A percentile compares a stretch with the other conserved stretches of the same genome.
These are phyloP conservation scores for Elsinoe australis DNA, from an alignment of 2,329 filamentous ascomycete species.

Conservation along the genomic window DNA sequence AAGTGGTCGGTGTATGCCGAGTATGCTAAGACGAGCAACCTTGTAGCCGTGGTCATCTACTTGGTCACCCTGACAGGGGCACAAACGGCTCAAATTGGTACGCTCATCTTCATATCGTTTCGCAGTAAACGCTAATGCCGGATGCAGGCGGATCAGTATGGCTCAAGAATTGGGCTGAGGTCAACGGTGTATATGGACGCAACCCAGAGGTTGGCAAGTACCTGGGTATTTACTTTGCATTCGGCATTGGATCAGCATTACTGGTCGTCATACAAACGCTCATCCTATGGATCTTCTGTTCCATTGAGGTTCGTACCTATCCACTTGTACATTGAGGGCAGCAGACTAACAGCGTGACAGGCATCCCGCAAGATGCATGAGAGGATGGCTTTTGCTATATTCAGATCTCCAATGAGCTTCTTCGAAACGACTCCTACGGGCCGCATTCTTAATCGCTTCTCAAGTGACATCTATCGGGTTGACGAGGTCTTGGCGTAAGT, in stretches of 20 bases:
- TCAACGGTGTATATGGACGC: constrained; percentile 57
- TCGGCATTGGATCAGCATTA: constrained; percentile 77
- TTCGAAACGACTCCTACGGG: constrained; percentile 96
- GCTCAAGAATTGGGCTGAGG: constrained; percentile 88
- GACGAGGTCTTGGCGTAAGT: constrained; percentile 78
- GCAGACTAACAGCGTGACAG: constrained; percentile 36
- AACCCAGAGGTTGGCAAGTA: constrained; percentile 81
- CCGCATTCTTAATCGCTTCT: constrained; percentile 95
- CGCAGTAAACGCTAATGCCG: constrained; percentile 22
- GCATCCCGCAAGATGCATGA: constrained; percentile 95
- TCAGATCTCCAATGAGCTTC: constrained; percentile 96
- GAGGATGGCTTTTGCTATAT: constrained; percentile 93
- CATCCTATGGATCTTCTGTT: constrained; percentile 98
- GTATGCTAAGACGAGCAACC: constrained; percentile 91
- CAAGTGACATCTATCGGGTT: constrained; percentile 71
- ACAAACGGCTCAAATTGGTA: constrained; percentile 74
- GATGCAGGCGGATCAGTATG: constrained; percentile 68
- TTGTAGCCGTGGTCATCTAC: constrained; percentile 76
- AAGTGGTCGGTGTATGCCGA: constrained; percentile 94
- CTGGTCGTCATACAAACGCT: constrained; percentile 87
- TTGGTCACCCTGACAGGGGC: constrained; percentile 66
- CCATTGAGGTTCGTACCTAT: constrained; percentile 87
- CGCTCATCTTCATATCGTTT: constrained; percentile 27
- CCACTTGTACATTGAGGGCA: too few species aligned
- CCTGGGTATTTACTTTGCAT: constrained; percentile 89